phyloP scores from a whole-genome alignment of 192 early-diverging fungal species.

The Lobosporangium transversale region DNA sequence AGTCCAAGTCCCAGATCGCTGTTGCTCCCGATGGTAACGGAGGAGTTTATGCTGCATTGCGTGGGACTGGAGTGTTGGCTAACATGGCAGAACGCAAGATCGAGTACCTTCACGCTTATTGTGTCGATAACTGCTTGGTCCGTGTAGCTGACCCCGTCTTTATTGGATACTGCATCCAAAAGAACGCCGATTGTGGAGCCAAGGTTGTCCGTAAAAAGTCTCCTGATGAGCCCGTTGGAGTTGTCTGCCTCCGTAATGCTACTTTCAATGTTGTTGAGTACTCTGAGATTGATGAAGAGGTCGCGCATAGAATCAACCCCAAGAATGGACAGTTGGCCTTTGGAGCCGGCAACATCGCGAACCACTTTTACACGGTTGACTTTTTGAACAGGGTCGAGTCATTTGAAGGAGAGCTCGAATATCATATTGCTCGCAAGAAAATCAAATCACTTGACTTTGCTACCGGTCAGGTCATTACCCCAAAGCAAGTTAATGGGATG shows the following conservation, averaged over 20 bases:
- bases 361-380: constrained; percentile 95
- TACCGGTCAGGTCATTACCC: constrained; percentile 75
- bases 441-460: constrained; percentile 89
- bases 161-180: constrained; percentile 90
- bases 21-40: constrained; percentile 92
- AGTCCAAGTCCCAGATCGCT: constrained; percentile 78
- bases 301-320: constrained; percentile 74
- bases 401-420: constrained; percentile 88
- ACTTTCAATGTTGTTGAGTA: constrained; percentile 95
- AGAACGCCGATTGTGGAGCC: constrained; percentile 93
- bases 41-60: constrained; percentile 95
- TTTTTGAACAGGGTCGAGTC: constrained; percentile 89
- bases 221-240: constrained; percentile 93
- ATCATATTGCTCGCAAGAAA: constrained; percentile 98
- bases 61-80: constrained; percentile 80
- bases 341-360: constrained; percentile 97
- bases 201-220: constrained; percentile 91
- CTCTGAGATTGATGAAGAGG: constrained; percentile 86
- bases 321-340: constrained; percentile 79
- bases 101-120: constrained; percentile 92
- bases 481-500: constrained; percentile 92
- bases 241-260: constrained; percentile 89
- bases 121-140: constrained; percentile 98
- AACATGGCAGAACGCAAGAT: constrained; percentile 86
- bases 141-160: constrained; percentile 97